Conservation (phyloP, 768 basidiomycete genomes). For the Hericium alpestre region DNA sequence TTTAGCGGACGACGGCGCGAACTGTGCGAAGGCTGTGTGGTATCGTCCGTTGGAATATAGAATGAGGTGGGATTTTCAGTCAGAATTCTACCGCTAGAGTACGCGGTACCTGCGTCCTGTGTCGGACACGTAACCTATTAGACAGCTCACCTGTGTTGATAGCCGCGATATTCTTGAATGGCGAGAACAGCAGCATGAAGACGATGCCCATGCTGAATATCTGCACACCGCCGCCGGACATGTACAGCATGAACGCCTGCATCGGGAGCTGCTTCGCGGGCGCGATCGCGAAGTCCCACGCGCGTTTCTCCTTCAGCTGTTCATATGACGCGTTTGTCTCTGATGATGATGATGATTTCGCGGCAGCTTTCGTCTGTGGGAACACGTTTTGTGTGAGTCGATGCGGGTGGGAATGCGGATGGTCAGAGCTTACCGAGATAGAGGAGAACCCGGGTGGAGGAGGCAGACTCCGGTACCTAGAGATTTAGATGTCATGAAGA, state of each 20-base stretch:
- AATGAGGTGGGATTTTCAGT: too few relatives aligned
- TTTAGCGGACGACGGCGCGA: slow-evolving; percentile 42
- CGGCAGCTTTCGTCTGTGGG: slow-evolving; percentile 31
- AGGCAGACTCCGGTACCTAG: slow-evolving; percentile 53
- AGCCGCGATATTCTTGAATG: slow-evolving; percentile 71
- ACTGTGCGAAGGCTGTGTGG: slow-evolving; percentile 55
- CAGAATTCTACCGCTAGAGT: neutral
- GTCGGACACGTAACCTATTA: too few relatives aligned
- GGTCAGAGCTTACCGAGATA: slow-evolving; percentile 27
- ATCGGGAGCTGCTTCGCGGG: slow-evolving; percentile 90
- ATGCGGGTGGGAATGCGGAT: slow-evolving; percentile 10
- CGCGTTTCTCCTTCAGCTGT: slow-evolving; percentile 62
- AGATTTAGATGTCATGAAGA: too few relatives aligned
- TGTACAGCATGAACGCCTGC: slow-evolving; percentile 98
- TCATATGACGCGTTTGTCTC: slow-evolving; percentile 45
- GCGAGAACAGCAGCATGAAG: slow-evolving; percentile 80
- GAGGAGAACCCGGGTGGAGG: slow-evolving; percentile 62
- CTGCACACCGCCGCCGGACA: slow-evolving; percentile 93
- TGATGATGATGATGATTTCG: slow-evolving; percentile 21
- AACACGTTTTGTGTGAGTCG: neutral
- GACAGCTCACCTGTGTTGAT: slow-evolving; percentile 57
- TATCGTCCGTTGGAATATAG: neutral
- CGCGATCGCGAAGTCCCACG: slow-evolving; percentile 75
- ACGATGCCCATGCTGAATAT: slow-evolving; percentile 96
- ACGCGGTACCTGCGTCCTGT: too few relatives aligned